Evolutionary conservation across 2,329 filamentous ascomycete species (phyloP).

Genomic region (Trichophyton verrucosum): DNA sequence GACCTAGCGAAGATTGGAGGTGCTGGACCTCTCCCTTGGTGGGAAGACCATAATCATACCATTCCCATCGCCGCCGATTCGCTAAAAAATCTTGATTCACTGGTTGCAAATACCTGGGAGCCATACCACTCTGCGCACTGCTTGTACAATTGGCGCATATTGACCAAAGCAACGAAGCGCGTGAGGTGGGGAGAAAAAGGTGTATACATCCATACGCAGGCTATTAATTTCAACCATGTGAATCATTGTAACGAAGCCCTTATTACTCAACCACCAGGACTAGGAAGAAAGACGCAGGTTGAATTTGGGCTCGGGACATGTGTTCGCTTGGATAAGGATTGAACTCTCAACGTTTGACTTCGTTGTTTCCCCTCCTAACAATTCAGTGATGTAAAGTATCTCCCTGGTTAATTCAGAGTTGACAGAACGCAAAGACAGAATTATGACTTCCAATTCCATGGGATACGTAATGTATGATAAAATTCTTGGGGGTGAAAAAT

Average conservation of each 20-base stretch:
- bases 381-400: too few relatives aligned
- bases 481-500: too few relatives aligned
- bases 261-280: slow-evolving; percentile 3
- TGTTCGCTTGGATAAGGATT: background rate
- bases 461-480: too few relatives aligned
- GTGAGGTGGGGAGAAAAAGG: slow-evolving; percentile 7
- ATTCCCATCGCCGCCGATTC: slow-evolving; percentile 3
- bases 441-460: too few relatives aligned
- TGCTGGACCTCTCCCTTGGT: slow-evolving; percentile 8
- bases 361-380: too few relatives aligned
- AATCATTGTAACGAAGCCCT: slow-evolving; percentile 8
- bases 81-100: slow-evolving; percentile 3
- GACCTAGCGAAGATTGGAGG: background rate
- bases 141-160: slow-evolving; percentile 10
- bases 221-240: slow-evolving; percentile 7
- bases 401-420: too few relatives aligned
- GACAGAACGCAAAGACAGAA: too few relatives aligned
- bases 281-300: slow-evolving; percentile 7
- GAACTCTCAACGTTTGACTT: background rate
- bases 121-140: slow-evolving; percentile 9
- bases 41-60: slow-evolving; percentile 7
- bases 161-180: slow-evolving; percentile 9
- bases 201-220: slow-evolving; percentile 10
- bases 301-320: slow-evolving; percentile 9
- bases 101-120: slow-evolving; percentile 11